Base-by-base conservation (phyloP, 768 basidiomycete genomes). In the Suillus discolor region DNA sequence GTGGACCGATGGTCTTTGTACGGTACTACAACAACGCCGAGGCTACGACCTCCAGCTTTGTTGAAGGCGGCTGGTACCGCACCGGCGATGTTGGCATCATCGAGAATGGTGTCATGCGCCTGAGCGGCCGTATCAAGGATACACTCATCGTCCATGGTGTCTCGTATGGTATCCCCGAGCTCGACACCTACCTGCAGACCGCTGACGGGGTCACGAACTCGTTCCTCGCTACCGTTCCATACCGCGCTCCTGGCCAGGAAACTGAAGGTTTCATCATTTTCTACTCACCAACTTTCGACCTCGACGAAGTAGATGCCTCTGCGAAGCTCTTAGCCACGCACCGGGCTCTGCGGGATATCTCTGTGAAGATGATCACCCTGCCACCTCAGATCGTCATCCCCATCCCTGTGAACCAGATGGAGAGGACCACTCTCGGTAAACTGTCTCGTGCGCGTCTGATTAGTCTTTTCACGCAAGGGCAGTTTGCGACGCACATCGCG, bases 71-170 rank as follows among this genome's bases (percentile, higher is more conserved):
- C 6, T 89, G 87, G 87, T 84, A 85, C 73, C 82, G 81, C 67
- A 87, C 86, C 15, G 87, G 88, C 1, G 88, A 89, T 68, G 72
- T 84, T 8, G 85, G 81, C 5, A 70, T 76, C 42, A 70, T 84
- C 16, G 66, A 73, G 49, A 70, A 74, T 6, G 75, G 77, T 9
- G 74, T 72, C 63, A 72, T 83, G 62, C 74, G 73, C 49, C 69
- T 82, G 20, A 71, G 78, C 57, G 78, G 79, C 2, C 73, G 80
- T 60, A 78, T 80, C 66, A 81, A 81, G 68, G 78, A 80, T 44
- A 75, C 72, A 41, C 68, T 81, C 67, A 80, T 79, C 62, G 78
- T 81, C 65, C 79, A 81, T 61, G 79, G 80, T 28, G 76, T 78
- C 62, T 77, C 79, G 31, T 74, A 79, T 66, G 73, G 73, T 25